These are phyloP conservation scores for Boletus pseudo-olivaceus DNA, from an alignment of 768 basidiomycete species.

Conservation along the genomic window DNA sequence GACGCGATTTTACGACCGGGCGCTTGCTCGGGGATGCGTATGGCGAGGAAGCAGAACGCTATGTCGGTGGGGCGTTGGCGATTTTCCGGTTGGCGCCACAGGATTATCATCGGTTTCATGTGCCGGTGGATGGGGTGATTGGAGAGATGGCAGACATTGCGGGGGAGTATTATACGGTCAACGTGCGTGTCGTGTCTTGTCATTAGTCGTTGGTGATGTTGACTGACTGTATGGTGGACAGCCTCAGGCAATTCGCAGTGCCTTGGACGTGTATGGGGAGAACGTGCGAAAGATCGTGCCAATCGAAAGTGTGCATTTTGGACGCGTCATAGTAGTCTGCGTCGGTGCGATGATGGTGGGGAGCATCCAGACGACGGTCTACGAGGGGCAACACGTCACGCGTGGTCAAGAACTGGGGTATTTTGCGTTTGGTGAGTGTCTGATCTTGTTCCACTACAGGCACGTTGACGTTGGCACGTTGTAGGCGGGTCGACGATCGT, in stretches of 20 bases:
- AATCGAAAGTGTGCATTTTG: constrained; percentile 86
- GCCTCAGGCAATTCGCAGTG: constrained; percentile 92
- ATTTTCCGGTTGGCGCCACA: constrained; percentile 93
- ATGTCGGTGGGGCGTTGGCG: constrained; percentile 75
- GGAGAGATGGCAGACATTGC: constrained; percentile 79
- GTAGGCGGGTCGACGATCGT: constrained; percentile 91
- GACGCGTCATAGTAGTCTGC: constrained; percentile 88
- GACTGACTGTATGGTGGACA: constrained; percentile 25
- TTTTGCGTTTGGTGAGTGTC: constrained; percentile 83
- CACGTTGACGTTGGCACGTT: background rate
- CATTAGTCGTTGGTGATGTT: background rate
- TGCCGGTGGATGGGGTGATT: constrained; percentile 79
- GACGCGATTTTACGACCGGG: constrained; percentile 83
- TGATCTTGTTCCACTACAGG: background rate
- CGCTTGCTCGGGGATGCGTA: constrained; percentile 80
- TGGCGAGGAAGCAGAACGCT: constrained; percentile 64
- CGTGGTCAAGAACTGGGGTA: constrained; percentile 91
- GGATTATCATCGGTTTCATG: constrained; percentile 94
- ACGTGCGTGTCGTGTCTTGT: constrained; percentile 49
- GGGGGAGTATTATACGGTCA: constrained; percentile 97
- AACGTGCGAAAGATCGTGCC: constrained; percentile 91
- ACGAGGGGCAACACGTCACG: constrained; percentile 75
- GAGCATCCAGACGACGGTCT: constrained; percentile 81
- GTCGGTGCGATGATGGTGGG: constrained; percentile 96
- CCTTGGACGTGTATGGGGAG: constrained; percentile 91